Conservation (phyloP, 2,329 filamentous ascomycete genomes). For the Cercospora canescens region DNA sequence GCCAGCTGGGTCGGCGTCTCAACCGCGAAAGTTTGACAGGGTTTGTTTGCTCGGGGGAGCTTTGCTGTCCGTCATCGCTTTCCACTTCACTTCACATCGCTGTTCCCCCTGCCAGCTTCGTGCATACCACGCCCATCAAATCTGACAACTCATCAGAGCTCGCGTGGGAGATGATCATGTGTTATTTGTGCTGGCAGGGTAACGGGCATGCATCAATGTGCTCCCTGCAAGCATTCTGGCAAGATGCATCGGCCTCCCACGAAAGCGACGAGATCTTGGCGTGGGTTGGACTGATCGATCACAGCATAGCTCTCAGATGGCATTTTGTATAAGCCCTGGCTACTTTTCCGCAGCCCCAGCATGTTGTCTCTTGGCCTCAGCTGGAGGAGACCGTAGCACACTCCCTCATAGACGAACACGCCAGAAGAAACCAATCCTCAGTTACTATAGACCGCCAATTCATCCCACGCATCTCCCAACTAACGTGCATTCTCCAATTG, state of each 20-base stretch:
- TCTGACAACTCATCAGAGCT: too few relatives aligned
- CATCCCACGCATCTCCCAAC: not conserved
- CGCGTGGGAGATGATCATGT: too few relatives aligned
- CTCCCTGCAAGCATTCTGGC: not conserved
- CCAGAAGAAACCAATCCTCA: not conserved
- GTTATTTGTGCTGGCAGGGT: too few relatives aligned
- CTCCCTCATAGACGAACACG: not conserved
- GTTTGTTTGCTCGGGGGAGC: not conserved
- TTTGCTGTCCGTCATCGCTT: not conserved
- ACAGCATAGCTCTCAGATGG: not conserved
- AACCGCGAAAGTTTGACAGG: conserved; percentile 5
- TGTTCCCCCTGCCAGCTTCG: not conserved
- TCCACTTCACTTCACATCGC: not conserved
- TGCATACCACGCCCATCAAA: not conserved
- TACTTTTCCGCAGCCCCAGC: not conserved
- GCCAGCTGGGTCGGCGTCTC: not conserved
- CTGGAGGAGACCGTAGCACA: not conserved
- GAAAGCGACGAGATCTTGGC: not conserved
- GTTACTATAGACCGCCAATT: not conserved
- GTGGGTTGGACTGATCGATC: not conserved
- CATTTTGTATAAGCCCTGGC: not conserved
- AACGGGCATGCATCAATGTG: too few relatives aligned
- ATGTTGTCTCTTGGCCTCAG: not conserved
- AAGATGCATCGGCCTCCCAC: not conserved
- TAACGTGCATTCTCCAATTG: not conserved